phyloP scores from a whole-genome alignment of 2,329 filamentous ascomycete species.

The Nothopassalora personata region DNA sequence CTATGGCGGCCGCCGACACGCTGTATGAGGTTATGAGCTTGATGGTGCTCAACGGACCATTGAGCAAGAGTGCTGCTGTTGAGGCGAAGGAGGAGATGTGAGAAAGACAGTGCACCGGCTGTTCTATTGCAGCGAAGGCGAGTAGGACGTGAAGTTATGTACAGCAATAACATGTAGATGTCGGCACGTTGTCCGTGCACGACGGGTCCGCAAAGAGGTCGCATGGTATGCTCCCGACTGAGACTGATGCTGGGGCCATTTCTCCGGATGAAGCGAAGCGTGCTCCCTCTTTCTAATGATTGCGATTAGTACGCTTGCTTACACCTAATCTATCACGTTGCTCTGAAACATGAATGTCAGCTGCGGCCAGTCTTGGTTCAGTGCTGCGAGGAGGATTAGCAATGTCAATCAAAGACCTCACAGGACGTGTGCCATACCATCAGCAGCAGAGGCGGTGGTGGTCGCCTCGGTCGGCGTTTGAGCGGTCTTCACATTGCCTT shows the following conservation, averaged over 20 bases:
- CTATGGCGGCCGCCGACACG: conserved; percentile 68
- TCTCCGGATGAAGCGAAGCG: no score
- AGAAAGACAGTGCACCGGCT: background rate
- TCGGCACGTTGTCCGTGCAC: background rate
- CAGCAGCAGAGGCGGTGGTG: background rate
- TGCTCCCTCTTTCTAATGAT: no score
- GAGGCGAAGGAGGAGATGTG: conserved; percentile 20
- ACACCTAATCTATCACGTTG: background rate
- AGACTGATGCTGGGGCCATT: background rate
- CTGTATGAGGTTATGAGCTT: conserved; percentile 75
- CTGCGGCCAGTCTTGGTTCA: background rate
- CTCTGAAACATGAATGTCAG: background rate
- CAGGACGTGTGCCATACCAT: background rate
- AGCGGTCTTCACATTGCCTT: background rate
- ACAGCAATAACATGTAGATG: background rate
- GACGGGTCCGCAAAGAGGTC: no score
- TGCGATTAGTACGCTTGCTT: no score
- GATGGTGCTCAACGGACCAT: conserved; percentile 73
- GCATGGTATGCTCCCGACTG: background rate
- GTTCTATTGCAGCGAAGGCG: background rate
- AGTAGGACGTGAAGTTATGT: background rate
- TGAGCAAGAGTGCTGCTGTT: conserved; percentile 44
- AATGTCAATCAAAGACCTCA: background rate
- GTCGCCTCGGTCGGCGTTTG: background rate
- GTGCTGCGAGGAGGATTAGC: background rate